Evolutionary conservation across 2,329 filamentous ascomycete genomes (phyloP).

Genomic region (Exophiala dermatitidis): DNA sequence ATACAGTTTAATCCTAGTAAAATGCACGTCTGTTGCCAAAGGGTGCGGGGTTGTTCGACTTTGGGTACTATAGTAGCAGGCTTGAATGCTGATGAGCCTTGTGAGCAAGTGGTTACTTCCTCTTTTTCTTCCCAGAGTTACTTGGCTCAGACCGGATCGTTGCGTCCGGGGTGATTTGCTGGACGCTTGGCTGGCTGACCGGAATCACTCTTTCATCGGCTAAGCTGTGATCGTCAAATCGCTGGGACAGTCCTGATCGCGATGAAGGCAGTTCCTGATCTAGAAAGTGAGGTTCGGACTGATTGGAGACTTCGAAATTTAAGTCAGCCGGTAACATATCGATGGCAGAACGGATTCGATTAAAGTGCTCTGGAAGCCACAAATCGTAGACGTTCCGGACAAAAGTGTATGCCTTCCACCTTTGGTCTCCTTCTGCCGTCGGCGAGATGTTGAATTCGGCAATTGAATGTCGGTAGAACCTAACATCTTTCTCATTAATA

Average conservation of each 20-base stretch:
- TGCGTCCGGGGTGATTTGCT: not conserved
- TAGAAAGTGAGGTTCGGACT: not conserved
- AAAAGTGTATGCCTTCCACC: constrained; percentile 31
- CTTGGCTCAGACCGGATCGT: not conserved
- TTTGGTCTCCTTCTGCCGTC: not conserved
- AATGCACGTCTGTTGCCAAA: too few species aligned
- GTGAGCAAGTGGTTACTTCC: not conserved
- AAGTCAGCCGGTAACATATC: not conserved
- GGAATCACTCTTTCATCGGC: not conserved
- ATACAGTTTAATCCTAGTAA: too few species aligned
- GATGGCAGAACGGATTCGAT: constrained; percentile 33
- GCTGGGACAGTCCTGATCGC: not conserved
- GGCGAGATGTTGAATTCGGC: too few species aligned
- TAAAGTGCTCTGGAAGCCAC: constrained; percentile 33
- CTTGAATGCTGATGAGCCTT: not conserved
- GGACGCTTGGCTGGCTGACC: not conserved
- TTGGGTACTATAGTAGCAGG: too few species aligned
- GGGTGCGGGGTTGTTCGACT: too few species aligned
- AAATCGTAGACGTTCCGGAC: constrained; percentile 33
- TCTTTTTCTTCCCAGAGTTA: not conserved
- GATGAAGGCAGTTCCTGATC: not conserved
- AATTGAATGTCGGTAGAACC: too few species aligned
- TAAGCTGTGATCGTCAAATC: not conserved
- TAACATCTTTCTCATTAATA: too few species aligned
- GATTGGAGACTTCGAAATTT: not conserved